Conservation (phyloP, 331 rosid genomes). For the Prunus yedoensis region DNA sequence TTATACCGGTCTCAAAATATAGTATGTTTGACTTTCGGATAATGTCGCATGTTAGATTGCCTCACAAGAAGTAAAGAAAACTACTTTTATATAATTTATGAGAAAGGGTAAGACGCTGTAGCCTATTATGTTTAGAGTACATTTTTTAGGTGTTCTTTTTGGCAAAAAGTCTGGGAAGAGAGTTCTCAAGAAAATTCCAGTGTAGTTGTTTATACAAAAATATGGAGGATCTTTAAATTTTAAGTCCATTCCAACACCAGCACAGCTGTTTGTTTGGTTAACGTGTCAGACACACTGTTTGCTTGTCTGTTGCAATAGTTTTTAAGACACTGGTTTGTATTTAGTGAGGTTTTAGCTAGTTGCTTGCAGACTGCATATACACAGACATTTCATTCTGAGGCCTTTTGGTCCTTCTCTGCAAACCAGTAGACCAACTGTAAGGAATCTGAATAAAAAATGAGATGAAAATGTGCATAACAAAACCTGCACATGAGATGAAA, state of each 20-base stretch:
- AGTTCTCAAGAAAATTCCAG: not conserved
- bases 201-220: too few relatives aligned
- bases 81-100: not conserved
- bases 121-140: not conserved
- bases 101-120: not conserved
- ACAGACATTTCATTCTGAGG: too few relatives aligned
- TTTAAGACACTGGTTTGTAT: not conserved
- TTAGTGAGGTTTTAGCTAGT: too few relatives aligned
- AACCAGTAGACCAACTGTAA: too few relatives aligned
- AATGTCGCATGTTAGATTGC: not conserved
- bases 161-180: not conserved
- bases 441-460: too few relatives aligned
- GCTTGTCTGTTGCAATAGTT: not conserved
- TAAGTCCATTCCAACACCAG: not conserved
- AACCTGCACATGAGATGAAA: too few relatives aligned
- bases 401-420: not conserved
- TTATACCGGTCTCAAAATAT: too few relatives aligned
- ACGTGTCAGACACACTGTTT: not conserved
- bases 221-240: not conserved
- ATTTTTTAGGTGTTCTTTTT: not conserved
- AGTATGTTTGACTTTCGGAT: not conserved
- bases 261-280: not conserved
- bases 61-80: not conserved
- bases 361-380: too few relatives aligned
- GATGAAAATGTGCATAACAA: too few relatives aligned